Base-by-base conservation (phyloP, 257 asterid genomes). In the Penstemon eatonii region DNA sequence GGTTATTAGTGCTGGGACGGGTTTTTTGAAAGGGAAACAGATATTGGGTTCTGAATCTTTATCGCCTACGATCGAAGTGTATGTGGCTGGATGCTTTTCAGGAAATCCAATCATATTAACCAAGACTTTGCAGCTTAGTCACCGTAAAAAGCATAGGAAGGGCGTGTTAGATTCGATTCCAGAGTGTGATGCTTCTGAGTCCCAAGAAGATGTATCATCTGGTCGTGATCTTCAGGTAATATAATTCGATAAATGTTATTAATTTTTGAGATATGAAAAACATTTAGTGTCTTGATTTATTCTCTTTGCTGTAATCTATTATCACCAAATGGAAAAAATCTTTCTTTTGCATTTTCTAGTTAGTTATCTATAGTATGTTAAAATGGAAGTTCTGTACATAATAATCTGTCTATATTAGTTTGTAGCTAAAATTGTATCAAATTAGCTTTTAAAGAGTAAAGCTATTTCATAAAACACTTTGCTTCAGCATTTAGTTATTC, bases 81-180 rank as follows among this genome's bases (percentile, higher is more conserved):
- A 83, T 55, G 85, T 92, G 72, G 90, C 98, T 0, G 98, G 98
- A 45, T 83, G 85, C 77, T 90, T 80, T 70, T 80, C 81, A 6
- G 97, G 97, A 2, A 78, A 82, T 40, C 98, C 98, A 0, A 80
- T 92, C 45, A 86, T 92, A 76, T 78, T 92, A 45, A 88, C 96
- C 55, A 85, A 88, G 88, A 85, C 78, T 53, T 63, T 90, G 84
- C 96, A 81, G 73, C 78, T 90, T 71, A 81, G 69, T 70, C 80
- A 52, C 60, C 79, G 87, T 13, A 89, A 86, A 80, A 89, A 86
- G 84, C 87, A 80, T 4, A 77, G 87, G 36, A 86, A 79, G 78
- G 87, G 81, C 25, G 60, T 65, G 81, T 62, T 90, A 1, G 84
- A 87, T 78, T 77, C 93, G 9, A 90, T 88, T 64, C 97, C 97